Base-by-base conservation (phyloP, 2,329 filamentous ascomycete genomes). In the Ascochyta lentis region DNA sequence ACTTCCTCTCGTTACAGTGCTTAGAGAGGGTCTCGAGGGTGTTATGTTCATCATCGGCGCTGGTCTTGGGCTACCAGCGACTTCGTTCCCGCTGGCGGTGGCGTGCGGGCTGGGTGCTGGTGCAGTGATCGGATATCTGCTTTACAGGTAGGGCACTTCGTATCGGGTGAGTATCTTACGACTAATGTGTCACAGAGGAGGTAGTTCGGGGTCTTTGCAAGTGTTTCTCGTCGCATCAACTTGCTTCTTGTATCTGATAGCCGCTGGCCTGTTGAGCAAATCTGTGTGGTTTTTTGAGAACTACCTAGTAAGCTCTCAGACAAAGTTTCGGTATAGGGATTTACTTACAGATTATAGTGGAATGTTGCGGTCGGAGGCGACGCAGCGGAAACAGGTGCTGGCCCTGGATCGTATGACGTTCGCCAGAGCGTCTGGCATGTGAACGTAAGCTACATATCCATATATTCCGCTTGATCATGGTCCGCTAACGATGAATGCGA, bases 21-120 rank as follows among this genome's bases (percentile, higher is more conserved):
- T 96, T 13, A 82, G 92, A 31, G 91, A 96, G 74, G 92, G 91
- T 3, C 83, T 96, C 22, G 92, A 96, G 73, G 90, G 89, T 0
- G 87, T 96, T 29, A 85, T 96, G 34, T 96, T 95, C 73, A 86
- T 95, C 50, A 90, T 90, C 10, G 92, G 91, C n/a, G 91, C 96
- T 8, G 88, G 89, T 2, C 86, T 96, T 52, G 85, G 86, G 1
- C 80, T 89, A 4, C 90, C 91, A 0, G 90, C 89, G 3, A 84
- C 83, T 6, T 82, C 91, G 0, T 89, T 96, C 47, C 91, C 92
- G 2, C 76, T 96, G 6, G 85, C 92, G 0, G 89, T 92, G 1
- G 76, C 95, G n/a, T 81, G 86, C 16, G 92, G 91, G 0, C 74
- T 96, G 12, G 65, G 83, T 2, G 88, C 86, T 13, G 92, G 91